Evolutionary conservation across 2,329 filamentous ascomycete genomes (phyloP), one percentile per base, ranked within the genome.

Genomic region (Fonsecaea erecta): DNA sequence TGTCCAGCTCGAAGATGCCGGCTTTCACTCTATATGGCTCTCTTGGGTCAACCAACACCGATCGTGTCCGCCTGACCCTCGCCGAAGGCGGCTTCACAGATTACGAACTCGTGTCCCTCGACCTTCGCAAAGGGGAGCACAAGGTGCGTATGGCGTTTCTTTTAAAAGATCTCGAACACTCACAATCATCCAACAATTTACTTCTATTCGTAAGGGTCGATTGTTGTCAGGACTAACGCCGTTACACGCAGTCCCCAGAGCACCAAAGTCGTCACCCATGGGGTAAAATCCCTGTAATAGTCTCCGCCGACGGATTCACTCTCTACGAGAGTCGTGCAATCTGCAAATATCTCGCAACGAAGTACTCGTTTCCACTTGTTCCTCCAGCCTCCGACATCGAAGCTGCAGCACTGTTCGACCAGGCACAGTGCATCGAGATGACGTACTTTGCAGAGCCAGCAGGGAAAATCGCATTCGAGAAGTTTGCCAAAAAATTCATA

Each of bases 311-410:
- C 3, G 78, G 78, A 0, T 81, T 82, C 71, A 80, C 75, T 56
- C 76, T 83, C 61, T 80, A 80, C 69, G 80, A 83, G 71, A 81
- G 78, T 70, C 80, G 80, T 37, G 76, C 78, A 57, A 82, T 83
- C 70, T 81, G 77, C 78, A 79, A 79, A 72, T 81, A 81, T 71
- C 77, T 83, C 63, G 73, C 79, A 11, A 77, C 28, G 34, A 81
- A 80, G 69, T 82, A 82, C 74, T 77, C 73, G n/a, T 78, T 82
- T 64, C 77, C 77, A 57, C 77, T 82, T 58, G 71, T 82, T 26
- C 80, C 80, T 12, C 21, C 72, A 0, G 70, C 70, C 64, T 75
- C 78, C 32, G 77, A 82, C 68, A 7, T 73, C 66, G 76, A 81
- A 68, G 79, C 78, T 48, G 55, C 71, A 52, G 80, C 80, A 58